Evolutionary conservation across 2,329 filamentous ascomycete genomes (phyloP), one percentile per base, ranked within the genome.

Genomic region (Phialemoniopsis sp.): DNA sequence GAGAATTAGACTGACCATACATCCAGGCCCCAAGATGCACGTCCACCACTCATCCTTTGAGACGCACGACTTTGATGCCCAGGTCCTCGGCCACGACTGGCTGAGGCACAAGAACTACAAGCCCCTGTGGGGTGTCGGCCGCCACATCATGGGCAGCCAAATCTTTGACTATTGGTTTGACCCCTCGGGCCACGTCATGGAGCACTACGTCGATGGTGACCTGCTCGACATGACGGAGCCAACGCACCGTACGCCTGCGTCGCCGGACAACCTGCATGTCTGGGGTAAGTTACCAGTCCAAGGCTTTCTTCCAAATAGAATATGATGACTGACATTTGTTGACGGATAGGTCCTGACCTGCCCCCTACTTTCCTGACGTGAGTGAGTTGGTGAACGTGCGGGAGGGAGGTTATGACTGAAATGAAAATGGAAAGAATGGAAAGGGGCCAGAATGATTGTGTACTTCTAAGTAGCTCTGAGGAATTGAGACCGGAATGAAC

Each of bases 161-260:
- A 78, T 87, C 37, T 88, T 87, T 49, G 82, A 87, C 52, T 86
- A 85, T 56, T 85, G 80, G 80, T 81, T 76, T 52, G 81, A 85
- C 58, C 74, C 76, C 0, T 70, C 66, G 4, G 67, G 68, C 1
- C 81, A 82, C 52, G 82, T 85, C 58, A 63, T 85, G 52, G 80
- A 85, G 60, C 80, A 85, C 57, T 87, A 87, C 50, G 77, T 81
- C 13, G 83, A 87, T 55, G 82, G 83, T 1, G 83, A 87, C 59
- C 50, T 83, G 47, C 70, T 86, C 3, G 65, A 76, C 43, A 66
- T 76, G 44, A 72, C 66, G 14, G 69, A 75, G 31, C 71, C 67
- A 15, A 68, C 67, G 4, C 66, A 72, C 45, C 54, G 48, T 12
- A 64, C 55, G 12, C 49, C 59, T 43, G 62, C 63, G 2, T 58